Base-by-base conservation (phyloP, 257 asterid species). In the Jaltomata sinuosa region DNA sequence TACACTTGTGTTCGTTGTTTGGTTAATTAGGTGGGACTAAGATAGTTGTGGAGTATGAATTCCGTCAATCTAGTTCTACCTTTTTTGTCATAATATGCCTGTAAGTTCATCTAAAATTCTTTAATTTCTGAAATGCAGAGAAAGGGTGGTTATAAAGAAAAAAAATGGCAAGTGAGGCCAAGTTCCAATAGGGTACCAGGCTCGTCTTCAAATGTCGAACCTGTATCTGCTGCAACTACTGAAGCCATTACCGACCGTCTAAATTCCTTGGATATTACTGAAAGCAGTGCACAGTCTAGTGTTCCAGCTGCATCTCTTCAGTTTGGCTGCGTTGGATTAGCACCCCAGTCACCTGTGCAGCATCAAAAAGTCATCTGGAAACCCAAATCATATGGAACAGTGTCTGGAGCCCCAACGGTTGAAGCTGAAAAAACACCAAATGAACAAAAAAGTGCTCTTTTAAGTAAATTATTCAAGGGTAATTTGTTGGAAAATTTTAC, bases 341-440 rank as follows among this genome's bases (percentile, higher is more conserved):
- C 79, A 79, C 85, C 87, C 83, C 87, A 83, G 84, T 87, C 57
- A 34, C 92, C 91, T 67, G 87, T 64, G 62, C 87, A 85, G 22
- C 91, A 87, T 87, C 91, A 92, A 83, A 84, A 88, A 81, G 87
- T 84, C 59, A 61, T 90, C 36, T 92, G 95, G 98, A 92, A 89
- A 83, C 94, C 94, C 82, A 93, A 87, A 87, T 86, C 98, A 19
- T 90, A 89, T 85, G 97, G 94, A 90, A 93, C 94, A 34, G 87
- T 89, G 29, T 88, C 89, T 77, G 96, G 89, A 83, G 32, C 82
- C 22, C 57, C 89, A 16, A 9, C 85, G 27, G 85, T 82, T 22
- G 90, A 84, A 84, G 84, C 50, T 67, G 87, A 68, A 42, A 86
- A 87, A 85, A 85, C 88, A 61, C 87, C 95, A 82, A 52, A 85